phyloP scores from a whole-genome alignment of 768 basidiomycete genomes.

The Phlebiopsis flavidoalba region DNA sequence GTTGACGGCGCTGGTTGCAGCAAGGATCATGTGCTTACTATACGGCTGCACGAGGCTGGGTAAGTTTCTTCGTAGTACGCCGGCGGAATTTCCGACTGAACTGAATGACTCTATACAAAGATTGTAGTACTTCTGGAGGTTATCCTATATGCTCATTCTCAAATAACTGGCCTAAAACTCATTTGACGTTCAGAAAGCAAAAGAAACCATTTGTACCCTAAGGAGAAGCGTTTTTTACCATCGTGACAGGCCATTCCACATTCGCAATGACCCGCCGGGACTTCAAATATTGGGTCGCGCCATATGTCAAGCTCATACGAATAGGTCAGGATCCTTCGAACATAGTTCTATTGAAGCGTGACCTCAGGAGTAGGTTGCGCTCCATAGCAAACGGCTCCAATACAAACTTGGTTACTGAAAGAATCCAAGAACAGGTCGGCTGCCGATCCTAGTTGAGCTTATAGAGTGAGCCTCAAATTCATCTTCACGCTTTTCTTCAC shows the following conservation, averaged over 20 bases:
- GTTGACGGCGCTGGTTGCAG: conserved; percentile 15
- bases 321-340: conserved; percentile 12
- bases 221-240: background rate
- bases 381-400: no score
- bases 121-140: background rate
- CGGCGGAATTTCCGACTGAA: background rate
- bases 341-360: conserved; percentile 13
- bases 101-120: background rate
- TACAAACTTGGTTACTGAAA: no score
- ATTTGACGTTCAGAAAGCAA: conserved; percentile 12
- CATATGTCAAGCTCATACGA: conserved; percentile 13
- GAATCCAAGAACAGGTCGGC: no score
- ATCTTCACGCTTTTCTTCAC: background rate
- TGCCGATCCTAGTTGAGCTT: no score
- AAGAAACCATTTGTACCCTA: conserved; percentile 9
- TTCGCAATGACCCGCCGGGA: conserved; percentile 7
- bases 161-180: background rate
- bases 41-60: conserved; percentile 15
- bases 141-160: background rate
- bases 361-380: conserved; percentile 12
- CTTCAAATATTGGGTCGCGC: conserved; percentile 10
- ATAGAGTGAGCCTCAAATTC: background rate
- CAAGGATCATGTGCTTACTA: conserved; percentile 22
- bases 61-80: conserved; percentile 5
- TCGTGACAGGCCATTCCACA: conserved; percentile 9